Percentiles rank a stretch among this genome's conserved stretches.
phyloP scores from a whole-genome alignment of 148 eudicot species.

The Chenopodium formosanum region DNA sequence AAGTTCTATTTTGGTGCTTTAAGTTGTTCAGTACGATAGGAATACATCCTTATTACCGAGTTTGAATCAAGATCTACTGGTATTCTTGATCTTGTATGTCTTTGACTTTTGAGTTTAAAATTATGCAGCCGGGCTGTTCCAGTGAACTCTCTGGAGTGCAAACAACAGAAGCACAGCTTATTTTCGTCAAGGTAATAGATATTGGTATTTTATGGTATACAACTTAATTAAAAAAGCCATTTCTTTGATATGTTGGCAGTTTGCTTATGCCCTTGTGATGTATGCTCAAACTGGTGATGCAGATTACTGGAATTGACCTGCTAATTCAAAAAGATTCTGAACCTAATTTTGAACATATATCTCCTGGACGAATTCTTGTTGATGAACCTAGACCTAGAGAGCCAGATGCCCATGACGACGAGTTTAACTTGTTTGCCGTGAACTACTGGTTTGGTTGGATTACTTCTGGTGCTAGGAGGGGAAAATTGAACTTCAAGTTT shows the following conservation, averaged over 20 bases:
- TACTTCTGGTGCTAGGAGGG: constrained; percentile 55
- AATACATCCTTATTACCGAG: neutral
- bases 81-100: neutral
- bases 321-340: constrained; percentile 60
- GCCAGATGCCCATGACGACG: constrained; percentile 41
- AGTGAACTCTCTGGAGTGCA: constrained; percentile 68
- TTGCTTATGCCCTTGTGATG: neutral
- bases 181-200: constrained; percentile 63
- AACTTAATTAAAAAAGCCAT: neutral
- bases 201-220: neutral
- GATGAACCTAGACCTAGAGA: constrained; percentile 29
- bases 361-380: constrained; percentile 32
- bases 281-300: constrained; percentile 27
- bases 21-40: neutral
- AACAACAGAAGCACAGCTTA: constrained; percentile 72
- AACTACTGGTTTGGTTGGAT: constrained; percentile 73
- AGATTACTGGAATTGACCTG: constrained; percentile 86
- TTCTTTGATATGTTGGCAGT: neutral
- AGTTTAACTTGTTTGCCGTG: constrained; percentile 42
- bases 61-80: no score
- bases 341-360: constrained; percentile 33
- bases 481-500: constrained; percentile 45
- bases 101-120: neutral
- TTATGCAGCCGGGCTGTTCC: constrained; percentile 93
- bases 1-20: neutral